A percentile compares a stretch with the other conserved stretches of the same genome.
These are phyloP conservation scores for Anaeramoeba flamelloides DNA, from an alignment of 78 protist genomes.

Conservation along the genomic window DNA sequence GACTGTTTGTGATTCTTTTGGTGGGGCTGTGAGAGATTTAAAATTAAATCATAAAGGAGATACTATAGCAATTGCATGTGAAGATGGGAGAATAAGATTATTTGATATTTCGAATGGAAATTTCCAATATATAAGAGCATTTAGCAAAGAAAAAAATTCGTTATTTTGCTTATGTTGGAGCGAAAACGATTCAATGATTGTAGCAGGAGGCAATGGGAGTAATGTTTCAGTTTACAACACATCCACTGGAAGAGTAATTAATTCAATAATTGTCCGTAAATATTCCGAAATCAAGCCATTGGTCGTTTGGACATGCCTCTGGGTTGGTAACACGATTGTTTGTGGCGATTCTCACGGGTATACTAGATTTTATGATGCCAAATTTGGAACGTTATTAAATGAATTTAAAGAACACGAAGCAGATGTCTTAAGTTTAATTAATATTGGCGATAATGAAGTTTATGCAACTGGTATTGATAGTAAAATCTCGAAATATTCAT, in stretches of 20 bases:
- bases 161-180: background rate
- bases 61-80: background rate
- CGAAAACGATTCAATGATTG: background rate
- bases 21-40: background rate
- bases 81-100: background rate
- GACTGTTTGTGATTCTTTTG: background rate
- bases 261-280: background rate
- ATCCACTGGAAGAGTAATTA: background rate
- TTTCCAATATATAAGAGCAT: background rate
- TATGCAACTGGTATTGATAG: background rate
- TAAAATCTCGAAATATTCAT: too few relatives aligned
- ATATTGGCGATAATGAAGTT: background rate
- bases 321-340: background rate
- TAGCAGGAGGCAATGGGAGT: background rate
- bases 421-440: background rate
- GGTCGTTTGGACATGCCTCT: background rate
- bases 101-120: background rate
- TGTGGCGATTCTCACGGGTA: background rate
- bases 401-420: background rate
- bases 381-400: background rate
- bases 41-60: background rate
- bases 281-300: background rate
- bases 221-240: background rate
- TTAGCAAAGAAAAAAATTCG: background rate
- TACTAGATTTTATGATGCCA: background rate